Evolutionary conservation across 2,329 filamentous ascomycete species (phyloP).

Genomic region (Clarireedia monteithiana): DNA sequence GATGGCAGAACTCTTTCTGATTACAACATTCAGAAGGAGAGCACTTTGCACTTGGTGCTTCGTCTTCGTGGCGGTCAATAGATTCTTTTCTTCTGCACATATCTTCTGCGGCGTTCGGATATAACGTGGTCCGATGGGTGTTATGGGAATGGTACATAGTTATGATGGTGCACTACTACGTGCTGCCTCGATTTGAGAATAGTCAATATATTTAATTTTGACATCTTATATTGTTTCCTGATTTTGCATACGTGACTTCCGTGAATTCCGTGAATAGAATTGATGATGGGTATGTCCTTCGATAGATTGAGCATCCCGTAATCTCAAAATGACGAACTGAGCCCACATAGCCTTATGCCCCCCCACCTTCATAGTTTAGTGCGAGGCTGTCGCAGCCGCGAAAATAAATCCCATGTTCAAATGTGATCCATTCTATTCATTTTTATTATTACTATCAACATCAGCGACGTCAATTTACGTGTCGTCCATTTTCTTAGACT

Average conservation of each 20-base stretch:
- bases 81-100: slow-evolving; percentile 5
- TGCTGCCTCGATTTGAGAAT: slow-evolving; percentile 3
- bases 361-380: not conserved
- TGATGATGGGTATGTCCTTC: not conserved
- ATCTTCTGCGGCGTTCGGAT: not conserved
- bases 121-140: slow-evolving; percentile 4
- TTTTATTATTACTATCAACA: not conserved
- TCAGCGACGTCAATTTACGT: not conserved
- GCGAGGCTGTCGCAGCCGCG: slow-evolving; percentile 6
- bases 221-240: not conserved
- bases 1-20: slow-evolving; percentile 74
- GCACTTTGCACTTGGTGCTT: slow-evolving; percentile 62
- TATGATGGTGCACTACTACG: slow-evolving; percentile 1
- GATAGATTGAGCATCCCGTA: not conserved
- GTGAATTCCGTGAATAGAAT: not conserved
- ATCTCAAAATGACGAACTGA: not conserved
- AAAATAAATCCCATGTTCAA: not conserved
- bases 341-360: not conserved
- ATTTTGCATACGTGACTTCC: not conserved
- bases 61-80: slow-evolving; percentile 57
- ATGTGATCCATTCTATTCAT: not conserved
- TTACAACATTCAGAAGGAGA: slow-evolving; percentile 82
- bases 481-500: not conserved
- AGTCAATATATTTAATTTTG: slow-evolving; percentile 7
- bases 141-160: not conserved